A percentile compares a stretch with the other conserved stretches of the same genome.
These are phyloP conservation scores for Eucalyptus brandiana DNA, from an alignment of 345 rosid genomes.

Conservation along the genomic window DNA sequence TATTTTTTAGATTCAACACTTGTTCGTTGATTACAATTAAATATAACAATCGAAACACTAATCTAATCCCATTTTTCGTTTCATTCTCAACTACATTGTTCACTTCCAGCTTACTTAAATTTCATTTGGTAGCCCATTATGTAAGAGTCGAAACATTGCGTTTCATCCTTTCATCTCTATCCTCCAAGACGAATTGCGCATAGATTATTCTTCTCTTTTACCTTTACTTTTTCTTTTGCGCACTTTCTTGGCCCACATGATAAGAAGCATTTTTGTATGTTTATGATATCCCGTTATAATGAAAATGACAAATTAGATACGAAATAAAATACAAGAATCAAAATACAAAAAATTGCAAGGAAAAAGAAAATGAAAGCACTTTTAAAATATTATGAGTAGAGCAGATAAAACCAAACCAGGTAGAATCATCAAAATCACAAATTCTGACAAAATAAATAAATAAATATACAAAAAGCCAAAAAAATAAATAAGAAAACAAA, in stretches of 20 bases:
- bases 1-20: background rate
- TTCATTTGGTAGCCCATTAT: background rate
- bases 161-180: background rate
- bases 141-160: background rate
- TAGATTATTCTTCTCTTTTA: background rate
- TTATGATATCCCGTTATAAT: rapidly evolving
- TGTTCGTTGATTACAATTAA: background rate
- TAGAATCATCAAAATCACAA: background rate
- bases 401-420: background rate
- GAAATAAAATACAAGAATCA: too few relatives aligned
- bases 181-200: background rate
- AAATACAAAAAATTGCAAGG: background rate
- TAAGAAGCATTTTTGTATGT: rapidly evolving
- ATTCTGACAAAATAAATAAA: background rate
- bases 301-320: rapidly evolving
- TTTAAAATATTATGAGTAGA: background rate
- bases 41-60: background rate
- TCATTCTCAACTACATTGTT: background rate
- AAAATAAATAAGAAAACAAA: background rate
- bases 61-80: background rate
- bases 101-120: background rate
- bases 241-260: background rate
- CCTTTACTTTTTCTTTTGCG: background rate
- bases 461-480: background rate
- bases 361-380: background rate